Evolutionary conservation across 1,139 yeast species (phyloP), one percentile per base, ranked within the genome.

Genomic region (Pneumocystis oryctolagi): DNA sequence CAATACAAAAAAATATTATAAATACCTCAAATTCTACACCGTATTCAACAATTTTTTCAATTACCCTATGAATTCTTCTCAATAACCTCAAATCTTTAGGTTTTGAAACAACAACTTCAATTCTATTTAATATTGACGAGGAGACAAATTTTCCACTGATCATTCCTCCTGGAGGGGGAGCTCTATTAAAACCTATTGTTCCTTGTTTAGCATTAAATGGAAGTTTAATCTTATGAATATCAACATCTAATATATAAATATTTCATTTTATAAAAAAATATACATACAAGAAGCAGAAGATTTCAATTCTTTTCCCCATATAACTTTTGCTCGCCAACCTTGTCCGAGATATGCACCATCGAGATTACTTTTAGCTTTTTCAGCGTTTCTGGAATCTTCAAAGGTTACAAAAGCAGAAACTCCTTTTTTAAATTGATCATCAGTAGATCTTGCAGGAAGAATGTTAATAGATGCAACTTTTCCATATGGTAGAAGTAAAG

Each of bases 11-110:
- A 57, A 35, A 18, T 35, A 39, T 18, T 28, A 12, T 8, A 57
- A 57, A 35, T 57, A 57, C 59, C 37, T 57, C 59, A 30, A 57
- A 57, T 28, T 57, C 59, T 25, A 57, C 42, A 35, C 59, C 59
- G 14, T 57, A n/a, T 20, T 35, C 40, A 57, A 57, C 31, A 35
- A 57, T 14, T 25, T 35, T 57, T 30, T 57, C 59, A 20, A 57
- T 39, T 35, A 57, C 42, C 30, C 59, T 35, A 30, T 57, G 59
- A 35, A 57, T 57, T 30, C 59, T 57, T 39, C 59, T 57, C 25
- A 57, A 35, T 20, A 57, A 35, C 14, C 25, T 39, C 59, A 57
- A 39, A 28, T 57, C 59, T 20, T 57, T 57, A 35, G 59, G 59
- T 8, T 39, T 35, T 28, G 30, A 35, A 57, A 57, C 59, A 57